Evolutionary conservation across 1,139 yeast genomes (phyloP).

Genomic region (Suhomyces bokatorum): DNA sequence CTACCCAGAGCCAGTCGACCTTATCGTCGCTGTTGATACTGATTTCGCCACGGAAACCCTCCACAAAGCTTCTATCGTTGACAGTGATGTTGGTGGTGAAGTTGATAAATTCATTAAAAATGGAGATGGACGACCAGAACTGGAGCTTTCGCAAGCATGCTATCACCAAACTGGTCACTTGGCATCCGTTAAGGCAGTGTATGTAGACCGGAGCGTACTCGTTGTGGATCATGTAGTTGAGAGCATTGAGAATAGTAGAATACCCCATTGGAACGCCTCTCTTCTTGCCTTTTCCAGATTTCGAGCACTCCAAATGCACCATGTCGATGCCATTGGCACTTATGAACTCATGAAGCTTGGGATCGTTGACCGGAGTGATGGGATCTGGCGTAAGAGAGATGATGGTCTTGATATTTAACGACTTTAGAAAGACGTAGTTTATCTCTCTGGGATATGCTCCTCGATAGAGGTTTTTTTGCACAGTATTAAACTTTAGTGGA

Average conservation of each 20-base stretch:
- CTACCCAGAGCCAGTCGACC: constrained; percentile 77
- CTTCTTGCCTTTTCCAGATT: constrained; percentile 72
- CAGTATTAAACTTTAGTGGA: constrained; percentile 74
- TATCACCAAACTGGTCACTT: constrained; percentile 76
- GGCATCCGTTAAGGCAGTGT: constrained; percentile 89
- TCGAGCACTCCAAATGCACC: constrained; percentile 67
- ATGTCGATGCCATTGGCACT: constrained; percentile 45
- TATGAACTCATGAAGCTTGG: constrained; percentile 54
- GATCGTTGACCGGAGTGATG: constrained; percentile 54
- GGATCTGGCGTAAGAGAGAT: constrained; percentile 81
- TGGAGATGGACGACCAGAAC: constrained; percentile 88
- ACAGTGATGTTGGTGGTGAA: constrained; percentile 79
- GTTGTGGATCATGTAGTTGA: constrained; percentile 60
- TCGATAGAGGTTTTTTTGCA: constrained; percentile 70
- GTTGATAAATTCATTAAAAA: constrained; percentile 79
- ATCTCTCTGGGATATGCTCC: constrained; percentile 86
- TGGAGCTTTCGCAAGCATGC: constrained; percentile 85
- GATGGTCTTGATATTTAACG: constrained; percentile 68
- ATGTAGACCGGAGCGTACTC: constrained; percentile 71
- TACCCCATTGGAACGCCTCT: constrained; percentile 78
- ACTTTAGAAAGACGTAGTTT: constrained; percentile 69
- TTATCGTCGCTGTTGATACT: constrained; percentile 49
- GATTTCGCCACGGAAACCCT: constrained; percentile 69
- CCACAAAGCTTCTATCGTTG: constrained; percentile 82
- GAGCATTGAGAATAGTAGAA: constrained; percentile 56